Conservation (phyloP, 2,329 filamentous ascomycete genomes). For the Chalaropsis thielavioides region DNA sequence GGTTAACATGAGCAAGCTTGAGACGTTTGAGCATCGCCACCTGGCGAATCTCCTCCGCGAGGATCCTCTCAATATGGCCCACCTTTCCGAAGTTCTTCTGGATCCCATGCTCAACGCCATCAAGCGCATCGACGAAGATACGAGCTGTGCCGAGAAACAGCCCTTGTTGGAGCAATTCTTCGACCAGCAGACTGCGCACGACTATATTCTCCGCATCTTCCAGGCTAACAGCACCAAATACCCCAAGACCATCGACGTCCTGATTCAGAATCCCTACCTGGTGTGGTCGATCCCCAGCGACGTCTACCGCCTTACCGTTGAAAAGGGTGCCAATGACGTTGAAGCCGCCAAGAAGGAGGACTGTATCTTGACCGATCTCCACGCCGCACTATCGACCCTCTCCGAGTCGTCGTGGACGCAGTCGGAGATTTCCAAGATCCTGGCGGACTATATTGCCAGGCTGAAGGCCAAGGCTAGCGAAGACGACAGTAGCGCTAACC, state of each 20-base stretch:
- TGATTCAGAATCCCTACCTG: slow-evolving; percentile 27
- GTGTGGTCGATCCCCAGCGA: slow-evolving; percentile 27
- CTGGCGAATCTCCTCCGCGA: slow-evolving; percentile 24
- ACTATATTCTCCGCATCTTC: slow-evolving; percentile 15
- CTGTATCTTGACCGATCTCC: slow-evolving; percentile 14
- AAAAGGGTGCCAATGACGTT: not conserved
- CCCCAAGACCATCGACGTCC: slow-evolving; percentile 16
- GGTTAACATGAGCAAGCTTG: slow-evolving; percentile 66
- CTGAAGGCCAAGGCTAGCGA: not conserved
- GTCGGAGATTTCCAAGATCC: slow-evolving; percentile 21
- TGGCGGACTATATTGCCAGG: slow-evolving; percentile 16
- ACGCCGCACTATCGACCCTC: slow-evolving; percentile 20
- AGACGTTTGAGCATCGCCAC: slow-evolving; percentile 63
- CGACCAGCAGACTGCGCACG: not conserved
- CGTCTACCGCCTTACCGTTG: slow-evolving; percentile 20
- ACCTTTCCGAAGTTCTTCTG: slow-evolving; percentile 17
- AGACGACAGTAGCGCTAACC: not conserved
- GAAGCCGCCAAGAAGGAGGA: not conserved
- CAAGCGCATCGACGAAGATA: not conserved
- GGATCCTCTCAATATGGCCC: slow-evolving; percentile 13
- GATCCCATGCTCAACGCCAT: slow-evolving; percentile 16
- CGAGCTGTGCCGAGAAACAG: not conserved
- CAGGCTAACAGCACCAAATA: slow-evolving; percentile 16
- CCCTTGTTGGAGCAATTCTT: not conserved
- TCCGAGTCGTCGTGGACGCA: slow-evolving; percentile 19